Evolutionary conservation across 2,329 filamentous ascomycete genomes (phyloP).

Genomic region (Knoxdaviesia proteae): DNA sequence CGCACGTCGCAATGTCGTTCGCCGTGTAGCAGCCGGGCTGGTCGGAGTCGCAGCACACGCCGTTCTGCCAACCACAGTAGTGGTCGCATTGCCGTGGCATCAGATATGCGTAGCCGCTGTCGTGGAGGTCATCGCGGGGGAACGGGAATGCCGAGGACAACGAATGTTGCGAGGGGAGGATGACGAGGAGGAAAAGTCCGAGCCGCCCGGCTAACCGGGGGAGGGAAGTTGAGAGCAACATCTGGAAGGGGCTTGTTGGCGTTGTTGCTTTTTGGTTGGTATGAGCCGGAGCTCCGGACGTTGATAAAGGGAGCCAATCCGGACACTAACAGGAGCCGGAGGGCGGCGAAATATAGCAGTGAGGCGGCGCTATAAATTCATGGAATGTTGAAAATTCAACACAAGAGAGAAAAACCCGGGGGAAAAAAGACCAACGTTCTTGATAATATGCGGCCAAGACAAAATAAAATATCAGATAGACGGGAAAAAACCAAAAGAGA

Average conservation of each 20-base stretch:
- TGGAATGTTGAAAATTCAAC: background rate
- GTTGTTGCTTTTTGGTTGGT: no score
- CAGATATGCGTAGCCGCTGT: slow-evolving; percentile 27
- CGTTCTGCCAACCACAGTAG: slow-evolving; percentile 32
- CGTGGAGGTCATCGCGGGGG: slow-evolving; percentile 26
- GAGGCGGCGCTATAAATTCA: background rate
- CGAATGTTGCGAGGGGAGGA: slow-evolving; percentile 10
- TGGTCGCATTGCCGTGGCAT: slow-evolving; percentile 26
- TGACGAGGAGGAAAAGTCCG: slow-evolving; percentile 16
- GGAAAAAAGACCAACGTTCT: background rate
- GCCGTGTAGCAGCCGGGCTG: slow-evolving; percentile 28
- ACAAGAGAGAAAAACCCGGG: background rate
- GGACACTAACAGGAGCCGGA: no score
- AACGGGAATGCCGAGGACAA: slow-evolving; percentile 21
- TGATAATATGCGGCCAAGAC: background rate
- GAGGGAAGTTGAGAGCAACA: background rate
- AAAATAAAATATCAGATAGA: background rate
- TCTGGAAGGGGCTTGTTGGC: no score
- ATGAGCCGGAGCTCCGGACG: no score
- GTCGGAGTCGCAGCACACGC: slow-evolving; percentile 30
- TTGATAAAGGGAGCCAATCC: no score
- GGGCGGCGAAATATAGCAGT: no score
- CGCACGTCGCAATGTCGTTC: slow-evolving; percentile 28
- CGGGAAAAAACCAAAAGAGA: background rate
- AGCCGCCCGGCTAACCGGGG: no score